These are phyloP conservation scores for Tardiomyces blankii DNA, from an alignment of 1,139 yeast genomes.

Conservation along the genomic window DNA sequence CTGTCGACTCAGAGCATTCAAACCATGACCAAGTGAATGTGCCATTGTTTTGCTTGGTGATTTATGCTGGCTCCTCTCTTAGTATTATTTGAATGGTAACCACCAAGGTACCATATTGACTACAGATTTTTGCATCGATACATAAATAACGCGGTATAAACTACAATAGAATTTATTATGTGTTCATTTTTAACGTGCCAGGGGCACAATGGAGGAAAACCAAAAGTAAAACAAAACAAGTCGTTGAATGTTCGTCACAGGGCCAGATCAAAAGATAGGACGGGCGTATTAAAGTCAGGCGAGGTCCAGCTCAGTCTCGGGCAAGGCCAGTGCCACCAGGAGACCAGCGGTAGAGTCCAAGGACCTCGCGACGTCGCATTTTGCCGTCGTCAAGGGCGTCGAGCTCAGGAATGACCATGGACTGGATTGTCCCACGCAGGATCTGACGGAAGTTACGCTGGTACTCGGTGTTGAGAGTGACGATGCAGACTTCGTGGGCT, in stretches of 20 bases:
- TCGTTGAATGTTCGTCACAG: too few relatives aligned
- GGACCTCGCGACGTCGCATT: neutral
- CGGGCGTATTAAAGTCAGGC: too few relatives aligned
- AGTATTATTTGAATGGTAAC: neutral
- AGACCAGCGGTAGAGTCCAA: neutral
- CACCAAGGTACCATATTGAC: too few relatives aligned
- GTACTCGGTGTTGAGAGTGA: slow-evolving; percentile 23
- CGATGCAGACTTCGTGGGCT: slow-evolving; percentile 26
- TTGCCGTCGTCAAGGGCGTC: neutral
- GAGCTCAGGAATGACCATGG: neutral
- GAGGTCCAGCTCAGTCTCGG: neutral
- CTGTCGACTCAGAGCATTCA: neutral
- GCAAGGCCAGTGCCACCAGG: neutral
- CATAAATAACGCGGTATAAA: too few relatives aligned
- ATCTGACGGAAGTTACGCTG: slow-evolving; percentile 23
- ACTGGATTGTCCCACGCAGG: neutral
- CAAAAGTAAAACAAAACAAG: too few relatives aligned
- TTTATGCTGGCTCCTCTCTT: neutral
- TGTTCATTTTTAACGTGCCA: too few relatives aligned
- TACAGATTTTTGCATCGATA: too few relatives aligned
- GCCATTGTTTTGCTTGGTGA: neutral
- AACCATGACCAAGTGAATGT: neutral
- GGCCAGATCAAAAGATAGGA: too few relatives aligned
- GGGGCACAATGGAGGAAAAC: too few relatives aligned
- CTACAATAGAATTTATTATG: too few relatives aligned